Base-by-base conservation (phyloP, 345 rosid genomes). In the Syzygium aromaticum region DNA sequence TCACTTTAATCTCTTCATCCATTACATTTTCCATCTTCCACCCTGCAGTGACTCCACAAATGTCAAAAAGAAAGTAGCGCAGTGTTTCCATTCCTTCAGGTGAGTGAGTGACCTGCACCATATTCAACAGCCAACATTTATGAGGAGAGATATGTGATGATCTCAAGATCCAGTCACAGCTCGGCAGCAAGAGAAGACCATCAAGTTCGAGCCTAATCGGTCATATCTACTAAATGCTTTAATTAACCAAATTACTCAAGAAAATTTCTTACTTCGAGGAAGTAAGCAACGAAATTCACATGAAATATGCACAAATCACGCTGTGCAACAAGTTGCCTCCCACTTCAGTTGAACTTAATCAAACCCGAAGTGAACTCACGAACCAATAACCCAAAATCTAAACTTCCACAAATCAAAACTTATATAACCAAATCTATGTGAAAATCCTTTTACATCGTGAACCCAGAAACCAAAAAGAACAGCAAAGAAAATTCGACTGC, bases 61-160 rank as follows among this genome's bases (percentile, higher is more conserved):
- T 93, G 88, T 93, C 91, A 87, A 94, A 94, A n/a, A 98, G 95
- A 87, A 98, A 98, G 85, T 93, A 90, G 2, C 89, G 87, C 61
- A 98, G 93, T 6, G 95, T 98, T 57, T 95, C 98, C 99, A 98
- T 96, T 67, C 99, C 99, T 92, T 94, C 93, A 1, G 99, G 95
- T 13, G 99, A 96, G 92, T 97, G 99, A 53, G 98, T 95, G 87
- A 97, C 99, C 99, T 96, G 67, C 53, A 89, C 82, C 87, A 86
- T 73, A 90, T 85, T 59, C 86, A 85, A 85, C 40, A 84, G 64
- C 84, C 78, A 87, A 8, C 52, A 40, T 61, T 14, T 27, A 84
- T 15, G 64, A 30, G 54, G 53, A 78, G 53, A 52, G 73, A 57
- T 52, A 40, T 13, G 54, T 22, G 28, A 49, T 38, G 12, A 16